A percentile compares a stretch with the other conserved stretches of the same genome.
phyloP scores from a whole-genome alignment of 129 eudicot genomes.

The Helianthus tuberosus region DNA sequence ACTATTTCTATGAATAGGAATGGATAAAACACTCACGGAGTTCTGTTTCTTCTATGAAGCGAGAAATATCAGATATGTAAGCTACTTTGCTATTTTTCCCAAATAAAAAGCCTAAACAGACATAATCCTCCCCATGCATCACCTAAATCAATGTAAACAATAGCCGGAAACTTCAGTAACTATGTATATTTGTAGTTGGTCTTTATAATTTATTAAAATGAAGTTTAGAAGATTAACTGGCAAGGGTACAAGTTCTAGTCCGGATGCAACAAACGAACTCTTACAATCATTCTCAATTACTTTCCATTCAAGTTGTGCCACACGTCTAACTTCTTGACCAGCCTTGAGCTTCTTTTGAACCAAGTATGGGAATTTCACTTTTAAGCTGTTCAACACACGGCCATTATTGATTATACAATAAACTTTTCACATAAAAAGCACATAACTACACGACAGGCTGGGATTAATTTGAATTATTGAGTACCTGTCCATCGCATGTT shows the following conservation, averaged over 20 bases:
- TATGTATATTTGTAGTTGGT: conserved; percentile 14
- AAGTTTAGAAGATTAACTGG: conserved; percentile 57
- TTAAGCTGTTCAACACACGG: conserved; percentile 56
- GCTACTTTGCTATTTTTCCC: conserved; percentile 79
- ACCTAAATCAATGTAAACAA: conserved; percentile 52
- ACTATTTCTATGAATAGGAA: conserved; percentile 6
- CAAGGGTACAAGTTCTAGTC: conserved; percentile 78
- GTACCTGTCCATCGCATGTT: conserved; percentile 87
- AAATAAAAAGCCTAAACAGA: conserved; percentile 82
- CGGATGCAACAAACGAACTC: conserved; percentile 89
- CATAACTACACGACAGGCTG: too few relatives aligned
- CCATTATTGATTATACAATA: background rate
- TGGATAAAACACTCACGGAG: conserved; percentile 51
- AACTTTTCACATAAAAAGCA: background rate
- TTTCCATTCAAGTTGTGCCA: conserved; percentile 87
- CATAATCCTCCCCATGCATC: conserved; percentile 98
- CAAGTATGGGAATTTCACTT: conserved; percentile 79
- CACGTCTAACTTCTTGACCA: conserved; percentile 87
- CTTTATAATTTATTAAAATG: background rate
- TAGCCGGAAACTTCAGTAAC: conserved; percentile 20
- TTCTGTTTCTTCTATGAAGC: conserved; percentile 81
- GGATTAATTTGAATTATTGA: background rate
- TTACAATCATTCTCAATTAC: conserved; percentile 67
- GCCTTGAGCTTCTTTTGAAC: conserved; percentile 60
- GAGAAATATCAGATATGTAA: conserved; percentile 93